These are phyloP conservation scores for Houttuynia cordata DNA, from an alignment of 164 flowering plant genomes.

Conservation along the genomic window DNA sequence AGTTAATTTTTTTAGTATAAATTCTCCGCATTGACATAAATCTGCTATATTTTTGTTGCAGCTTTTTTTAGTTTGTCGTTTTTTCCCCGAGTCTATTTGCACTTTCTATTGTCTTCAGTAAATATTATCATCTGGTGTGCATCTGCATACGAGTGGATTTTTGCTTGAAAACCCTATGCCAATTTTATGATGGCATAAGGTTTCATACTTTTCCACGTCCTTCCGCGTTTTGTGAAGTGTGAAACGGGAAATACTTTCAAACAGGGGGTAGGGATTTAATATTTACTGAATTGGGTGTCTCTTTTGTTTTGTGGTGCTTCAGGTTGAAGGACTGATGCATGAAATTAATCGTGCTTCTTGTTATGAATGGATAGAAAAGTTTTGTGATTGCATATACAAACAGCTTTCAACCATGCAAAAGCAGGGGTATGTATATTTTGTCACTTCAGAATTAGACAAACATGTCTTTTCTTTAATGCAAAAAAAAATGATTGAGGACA, in stretches of 20 bases:
- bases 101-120: too few species aligned
- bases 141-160: not conserved
- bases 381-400: conserved; percentile 13
- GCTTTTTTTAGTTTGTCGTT: too few species aligned
- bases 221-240: not conserved
- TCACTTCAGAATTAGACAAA: not conserved
- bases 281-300: not conserved
- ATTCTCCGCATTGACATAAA: too few species aligned
- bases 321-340: conserved; percentile 43
- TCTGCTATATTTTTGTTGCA: not conserved
- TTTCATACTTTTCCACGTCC: not conserved
- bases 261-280: not conserved
- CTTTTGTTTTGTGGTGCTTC: conserved; percentile 3
- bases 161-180: not conserved
- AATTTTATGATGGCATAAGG: not conserved
- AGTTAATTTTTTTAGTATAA: not conserved
- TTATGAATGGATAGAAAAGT: conserved; percentile 26
- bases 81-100: too few species aligned
- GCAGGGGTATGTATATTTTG: conserved; percentile 30
- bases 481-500: too few species aligned
- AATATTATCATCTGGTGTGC: not conserved
- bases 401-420: conserved; percentile 24
- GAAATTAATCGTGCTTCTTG: conserved; percentile 23
- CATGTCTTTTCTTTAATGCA: not conserved
- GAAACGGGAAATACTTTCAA: too few species aligned